Conservation (phyloP, 371 early-diverging fungal genomes). For the Basidiobolus meristosporus region DNA sequence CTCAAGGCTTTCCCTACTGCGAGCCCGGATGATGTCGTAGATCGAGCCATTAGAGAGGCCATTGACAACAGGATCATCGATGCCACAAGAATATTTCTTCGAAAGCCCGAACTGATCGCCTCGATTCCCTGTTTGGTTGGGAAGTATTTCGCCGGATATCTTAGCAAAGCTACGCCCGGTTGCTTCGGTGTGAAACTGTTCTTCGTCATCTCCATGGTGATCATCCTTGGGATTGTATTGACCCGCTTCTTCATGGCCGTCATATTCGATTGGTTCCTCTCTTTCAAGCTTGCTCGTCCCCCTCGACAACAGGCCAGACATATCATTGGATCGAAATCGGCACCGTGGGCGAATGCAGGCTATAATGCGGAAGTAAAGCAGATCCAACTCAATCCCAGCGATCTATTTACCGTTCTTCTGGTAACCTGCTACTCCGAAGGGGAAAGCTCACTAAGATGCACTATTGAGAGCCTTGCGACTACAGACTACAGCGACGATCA, state of each 20-base stretch:
- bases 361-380: background rate
- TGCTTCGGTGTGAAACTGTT: constrained; percentile 69
- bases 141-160: constrained; percentile 51
- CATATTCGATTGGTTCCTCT: constrained; percentile 63
- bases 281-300: constrained; percentile 35
- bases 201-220: constrained; percentile 35
- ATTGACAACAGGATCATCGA: constrained; percentile 22
- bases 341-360: background rate
- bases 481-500: constrained; percentile 76
- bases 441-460: constrained; percentile 61
- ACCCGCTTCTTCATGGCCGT: constrained; percentile 68
- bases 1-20: constrained; percentile 16
- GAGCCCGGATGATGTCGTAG: constrained; percentile 24
- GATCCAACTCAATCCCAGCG: constrained; percentile 24
- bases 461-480: constrained; percentile 76
- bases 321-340: constrained; percentile 5
- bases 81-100: constrained; percentile 41
- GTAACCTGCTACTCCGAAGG: constrained; percentile 89
- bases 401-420: constrained; percentile 34
- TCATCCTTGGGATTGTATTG: constrained; percentile 48
- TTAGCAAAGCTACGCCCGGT: constrained; percentile 63
- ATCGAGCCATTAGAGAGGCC: constrained; percentile 29
- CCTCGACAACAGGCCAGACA: constrained; percentile 8
- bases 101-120: constrained; percentile 19
- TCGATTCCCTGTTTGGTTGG: constrained; percentile 32